Base-by-base conservation (phyloP, 805 yeast genomes). In the Isabelozyma heimii region DNA sequence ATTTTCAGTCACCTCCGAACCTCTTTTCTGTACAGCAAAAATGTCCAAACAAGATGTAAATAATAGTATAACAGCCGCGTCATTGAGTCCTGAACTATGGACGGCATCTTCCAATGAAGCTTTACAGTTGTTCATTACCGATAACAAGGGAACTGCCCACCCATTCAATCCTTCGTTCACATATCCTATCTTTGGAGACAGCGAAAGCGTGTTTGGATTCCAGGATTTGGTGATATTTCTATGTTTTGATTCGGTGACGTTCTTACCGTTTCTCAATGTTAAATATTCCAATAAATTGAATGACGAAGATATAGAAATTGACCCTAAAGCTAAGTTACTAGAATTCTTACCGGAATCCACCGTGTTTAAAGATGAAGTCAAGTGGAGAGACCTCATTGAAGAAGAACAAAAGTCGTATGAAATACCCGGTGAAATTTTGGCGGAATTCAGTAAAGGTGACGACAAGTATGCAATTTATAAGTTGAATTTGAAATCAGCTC, bases 111-210 rank as follows among this genome's bases (percentile, higher is more conserved):
- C 95, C 44, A 90, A 85, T 52, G 87, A 86, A 12, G 85, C 83
- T 0, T 66, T 88, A 14, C 74, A 77, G 43, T 62, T 90, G 7
- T 82, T 65, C 47, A 56, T 72, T 26, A 87, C 87, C 4, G 84
- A 81, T 50, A 75, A 79, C 2, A 68, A 75, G 2, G 84, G 84
- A 0, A 79, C 84, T 2, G 80, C 85, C 16, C 72, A 81, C 3
- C 59, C 63, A 24, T 91, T 91, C 70, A 69, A 77, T 37, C 97
- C 98, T 0, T 60, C 71, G 12, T 91, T 89, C 69, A 92, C 98
- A 1, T 94, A 94, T 65, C 96, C 97, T 2, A 86, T 94, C 9
- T 94, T 82, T 73, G 98, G 98, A 5, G 96, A 91, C 43, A 79
- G 90, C 1, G 99, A 94, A 62, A 84, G 84, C 47, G 84, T 94